A percentile compares a stretch with the other conserved stretches of the same genome.
Evolutionary conservation across 2,329 filamentous ascomycete species (phyloP).

Genomic region (Alternaria arbusti): DNA sequence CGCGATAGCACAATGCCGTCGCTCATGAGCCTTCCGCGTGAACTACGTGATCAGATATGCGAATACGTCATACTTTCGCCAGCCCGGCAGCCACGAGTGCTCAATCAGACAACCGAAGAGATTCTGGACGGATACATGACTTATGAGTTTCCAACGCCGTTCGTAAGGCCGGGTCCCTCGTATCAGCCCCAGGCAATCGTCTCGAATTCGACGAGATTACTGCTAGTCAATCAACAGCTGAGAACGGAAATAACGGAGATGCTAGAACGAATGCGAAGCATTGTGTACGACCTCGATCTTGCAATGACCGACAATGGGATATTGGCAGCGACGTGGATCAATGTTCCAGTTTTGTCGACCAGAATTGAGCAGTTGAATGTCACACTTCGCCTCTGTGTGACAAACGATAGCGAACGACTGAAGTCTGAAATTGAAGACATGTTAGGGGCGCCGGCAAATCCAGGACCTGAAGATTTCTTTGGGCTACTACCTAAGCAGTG

Average conservation of each 20-base stretch:
- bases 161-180: not conserved
- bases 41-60: slow-evolving; percentile 25
- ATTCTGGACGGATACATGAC: not conserved
- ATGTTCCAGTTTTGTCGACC: slow-evolving; percentile 12
- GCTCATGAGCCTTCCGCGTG: slow-evolving; percentile 18
- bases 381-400: slow-evolving; percentile 17
- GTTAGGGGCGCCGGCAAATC: not conserved
- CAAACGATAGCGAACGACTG: not conserved
- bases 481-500: not conserved
- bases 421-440: not conserved
- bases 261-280: not conserved
- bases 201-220: slow-evolving; percentile 4
- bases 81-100: not conserved
- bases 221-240: slow-evolving; percentile 21
- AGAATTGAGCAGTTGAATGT: slow-evolving; percentile 13
- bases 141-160: not conserved
- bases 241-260: slow-evolving; percentile 12
- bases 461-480: not conserved
- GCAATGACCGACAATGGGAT: slow-evolving; percentile 20
- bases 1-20: not conserved
- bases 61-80: slow-evolving; percentile 10
- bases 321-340: slow-evolving; percentile 20
- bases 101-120: slow-evolving; percentile 6
- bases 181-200: not conserved
- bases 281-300: slow-evolving; percentile 17